Percentiles rank a stretch among this genome's conserved stretches.
These are phyloP conservation scores for Paracamarosporium sp. DNA, from an alignment of 2,329 filamentous ascomycete genomes.

Conservation along the genomic window DNA sequence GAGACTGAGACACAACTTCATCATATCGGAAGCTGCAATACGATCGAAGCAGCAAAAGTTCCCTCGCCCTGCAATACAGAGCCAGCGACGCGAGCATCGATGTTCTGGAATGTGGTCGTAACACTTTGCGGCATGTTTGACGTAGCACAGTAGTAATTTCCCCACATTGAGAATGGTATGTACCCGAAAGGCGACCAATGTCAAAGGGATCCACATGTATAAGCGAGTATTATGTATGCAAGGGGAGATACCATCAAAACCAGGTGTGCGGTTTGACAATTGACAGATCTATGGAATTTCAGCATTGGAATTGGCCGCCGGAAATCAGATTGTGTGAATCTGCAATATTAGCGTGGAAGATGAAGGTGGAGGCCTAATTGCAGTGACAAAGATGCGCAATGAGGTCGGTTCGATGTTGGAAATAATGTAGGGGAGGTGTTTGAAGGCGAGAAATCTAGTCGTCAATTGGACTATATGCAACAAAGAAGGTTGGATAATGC, in stretches of 20 bases:
- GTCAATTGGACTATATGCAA: background rate
- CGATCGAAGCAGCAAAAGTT: background rate
- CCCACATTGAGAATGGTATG: slow-evolving; percentile 5
- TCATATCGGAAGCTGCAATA: background rate
- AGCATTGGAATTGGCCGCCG: background rate
- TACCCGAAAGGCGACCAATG: background rate
- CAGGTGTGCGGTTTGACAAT: background rate
- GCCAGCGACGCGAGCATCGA: background rate
- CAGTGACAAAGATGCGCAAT: background rate
- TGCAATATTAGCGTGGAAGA: background rate
- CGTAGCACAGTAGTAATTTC: background rate
- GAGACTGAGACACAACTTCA: background rate
- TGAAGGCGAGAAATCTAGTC: background rate
- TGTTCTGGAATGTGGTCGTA: slow-evolving; percentile 3
- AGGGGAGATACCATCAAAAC: background rate
- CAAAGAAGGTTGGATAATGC: background rate
- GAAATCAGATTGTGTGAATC: background rate
- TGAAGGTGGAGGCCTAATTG: background rate
- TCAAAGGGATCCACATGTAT: background rate
- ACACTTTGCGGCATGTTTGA: background rate
- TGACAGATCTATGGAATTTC: background rate
- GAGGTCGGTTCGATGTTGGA: no score
- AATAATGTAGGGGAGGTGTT: background rate
- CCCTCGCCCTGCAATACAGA: background rate
- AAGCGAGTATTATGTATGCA: background rate